Evolutionary conservation across 306 rosid genomes (phyloP).

Genomic region (Trichosanthes truncata): DNA sequence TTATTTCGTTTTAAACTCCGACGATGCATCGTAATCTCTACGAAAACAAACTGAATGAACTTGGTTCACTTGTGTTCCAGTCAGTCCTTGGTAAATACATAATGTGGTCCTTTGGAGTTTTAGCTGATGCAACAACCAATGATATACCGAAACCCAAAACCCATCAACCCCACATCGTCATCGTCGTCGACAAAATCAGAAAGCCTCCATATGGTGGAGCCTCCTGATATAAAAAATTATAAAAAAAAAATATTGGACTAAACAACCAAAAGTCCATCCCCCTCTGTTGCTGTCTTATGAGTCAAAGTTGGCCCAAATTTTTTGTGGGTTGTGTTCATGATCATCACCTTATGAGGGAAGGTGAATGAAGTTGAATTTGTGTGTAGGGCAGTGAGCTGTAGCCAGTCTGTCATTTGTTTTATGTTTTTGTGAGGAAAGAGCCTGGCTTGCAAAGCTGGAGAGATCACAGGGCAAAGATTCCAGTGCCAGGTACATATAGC

Average conservation of each 20-base stretch:
- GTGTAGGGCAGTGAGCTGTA: constrained; percentile 9
- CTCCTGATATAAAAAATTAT: not conserved
- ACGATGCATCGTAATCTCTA: not conserved
- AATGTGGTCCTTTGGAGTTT: constrained; percentile 6
- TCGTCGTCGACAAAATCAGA: not conserved
- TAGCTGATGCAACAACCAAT: constrained; percentile 3
- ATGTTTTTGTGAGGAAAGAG: not conserved
- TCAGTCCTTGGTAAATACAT: constrained; percentile 12
- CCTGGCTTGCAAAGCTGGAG: constrained; percentile 13
- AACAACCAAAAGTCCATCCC: not conserved
- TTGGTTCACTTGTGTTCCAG: constrained; percentile 5
- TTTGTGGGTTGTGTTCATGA: constrained; percentile 11
- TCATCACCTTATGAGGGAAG: constrained; percentile 10
- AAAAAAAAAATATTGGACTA: not conserved
- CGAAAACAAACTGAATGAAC: constrained; percentile 4
- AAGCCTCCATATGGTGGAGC: constrained; percentile 10
- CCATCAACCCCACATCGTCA: not conserved
- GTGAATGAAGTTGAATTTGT: constrained; percentile 11
- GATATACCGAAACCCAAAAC: not conserved
- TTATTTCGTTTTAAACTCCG: not conserved
- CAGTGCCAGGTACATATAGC: constrained; percentile 9
- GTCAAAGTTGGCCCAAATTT: constrained; percentile 11
- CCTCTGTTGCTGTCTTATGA: not conserved
- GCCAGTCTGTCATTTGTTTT: constrained; percentile 9
- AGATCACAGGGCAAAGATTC: constrained; percentile 1